These are phyloP conservation scores for Leishmania arabica DNA, from an alignment of 208 protist species.

Conservation along the genomic window DNA sequence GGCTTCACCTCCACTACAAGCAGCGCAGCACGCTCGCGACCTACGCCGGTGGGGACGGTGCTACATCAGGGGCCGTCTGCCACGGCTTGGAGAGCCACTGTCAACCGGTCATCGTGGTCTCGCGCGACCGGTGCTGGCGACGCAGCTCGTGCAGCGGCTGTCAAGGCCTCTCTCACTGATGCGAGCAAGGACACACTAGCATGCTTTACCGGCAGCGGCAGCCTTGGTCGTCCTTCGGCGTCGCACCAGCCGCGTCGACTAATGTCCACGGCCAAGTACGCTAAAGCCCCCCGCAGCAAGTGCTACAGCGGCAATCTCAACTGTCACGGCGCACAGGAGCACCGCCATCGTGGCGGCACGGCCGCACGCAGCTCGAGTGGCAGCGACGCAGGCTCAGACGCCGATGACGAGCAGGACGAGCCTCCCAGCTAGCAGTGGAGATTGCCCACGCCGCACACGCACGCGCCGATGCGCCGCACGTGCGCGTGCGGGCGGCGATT, in stretches of 20 bases:
- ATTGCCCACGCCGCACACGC: not conserved
- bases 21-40: not conserved
- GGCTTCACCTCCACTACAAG: not conserved
- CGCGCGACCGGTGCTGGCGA: not conserved
- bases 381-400: conserved; percentile 2
- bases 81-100: not conserved
- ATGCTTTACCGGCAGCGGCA: not conserved
- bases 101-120: not conserved
- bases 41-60: not conserved
- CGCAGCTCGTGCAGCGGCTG: not conserved
- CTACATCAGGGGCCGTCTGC: not conserved
- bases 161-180: not conserved
- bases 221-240: not conserved
- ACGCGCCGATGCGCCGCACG: not conserved
- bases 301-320: not conserved
- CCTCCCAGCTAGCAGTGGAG: not conserved
- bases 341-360: not conserved
- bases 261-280: not conserved
- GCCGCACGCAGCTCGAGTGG: conserved; percentile 3
- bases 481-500: not conserved
- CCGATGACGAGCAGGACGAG: not conserved
- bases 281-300: not conserved
- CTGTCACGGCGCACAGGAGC: not conserved
- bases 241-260: conserved; percentile 1
- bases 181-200: not conserved